Evolutionary conservation across 179 eudicot genomes (phyloP).

Genomic region (Silene coronaria): DNA sequence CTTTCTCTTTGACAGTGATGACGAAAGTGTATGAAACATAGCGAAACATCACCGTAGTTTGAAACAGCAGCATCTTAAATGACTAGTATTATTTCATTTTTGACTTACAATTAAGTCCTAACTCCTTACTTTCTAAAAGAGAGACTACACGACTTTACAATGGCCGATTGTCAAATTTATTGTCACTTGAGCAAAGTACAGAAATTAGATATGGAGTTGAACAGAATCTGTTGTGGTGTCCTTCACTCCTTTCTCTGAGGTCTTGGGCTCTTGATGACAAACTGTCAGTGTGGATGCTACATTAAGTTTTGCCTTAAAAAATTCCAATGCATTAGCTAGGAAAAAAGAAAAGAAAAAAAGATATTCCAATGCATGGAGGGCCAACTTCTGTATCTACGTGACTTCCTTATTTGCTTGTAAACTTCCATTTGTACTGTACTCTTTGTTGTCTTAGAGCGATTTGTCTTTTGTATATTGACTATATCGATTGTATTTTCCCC

Average conservation of each 20-base stretch:
- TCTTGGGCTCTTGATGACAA: not conserved
- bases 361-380: not conserved
- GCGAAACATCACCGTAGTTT: not conserved
- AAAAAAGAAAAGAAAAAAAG: too few species aligned
- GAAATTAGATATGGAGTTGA: not conserved
- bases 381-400: not conserved
- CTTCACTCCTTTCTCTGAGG: not conserved
- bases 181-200: not conserved
- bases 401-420: not conserved
- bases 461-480: not conserved
- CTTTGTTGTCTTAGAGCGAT: not conserved
- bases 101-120: not conserved
- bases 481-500: too few species aligned
- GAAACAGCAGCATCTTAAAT: not conserved
- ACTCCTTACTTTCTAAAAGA: not conserved
- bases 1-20: slow-evolving; percentile 7
- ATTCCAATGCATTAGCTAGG: not conserved
- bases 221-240: not conserved
- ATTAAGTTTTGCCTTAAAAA: not conserved
- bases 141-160: not conserved
- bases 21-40: not conserved
- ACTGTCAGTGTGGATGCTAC: not conserved
- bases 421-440: not conserved
- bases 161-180: not conserved
- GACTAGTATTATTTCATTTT: not conserved